Percentiles rank a stretch among this genome's conserved stretches.
phyloP scores from a whole-genome alignment of 306 rosid species.

The Morella rubra region DNA sequence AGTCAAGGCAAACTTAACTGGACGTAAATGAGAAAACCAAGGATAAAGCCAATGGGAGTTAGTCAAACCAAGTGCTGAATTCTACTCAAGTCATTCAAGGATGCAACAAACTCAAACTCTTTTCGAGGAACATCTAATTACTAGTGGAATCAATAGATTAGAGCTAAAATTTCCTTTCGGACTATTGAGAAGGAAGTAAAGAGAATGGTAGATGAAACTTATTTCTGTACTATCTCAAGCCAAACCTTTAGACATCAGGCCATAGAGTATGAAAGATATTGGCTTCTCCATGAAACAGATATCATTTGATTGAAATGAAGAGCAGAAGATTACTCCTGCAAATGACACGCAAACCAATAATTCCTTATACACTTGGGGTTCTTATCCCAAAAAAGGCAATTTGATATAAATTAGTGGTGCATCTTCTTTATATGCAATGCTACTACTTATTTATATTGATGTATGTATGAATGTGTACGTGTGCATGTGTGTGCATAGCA shows the following conservation, averaged over 20 bases:
- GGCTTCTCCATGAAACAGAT: conserved; percentile 12
- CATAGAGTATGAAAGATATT: background rate
- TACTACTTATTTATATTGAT: too few species aligned
- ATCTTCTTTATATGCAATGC: too few species aligned
- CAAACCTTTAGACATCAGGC: conserved; percentile 14
- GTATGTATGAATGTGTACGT: too few species aligned
- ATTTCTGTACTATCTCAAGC: conserved; percentile 17
- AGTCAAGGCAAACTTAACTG: conserved; percentile 7
- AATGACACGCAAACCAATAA: background rate
- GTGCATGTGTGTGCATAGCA: too few species aligned
- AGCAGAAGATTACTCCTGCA: background rate
- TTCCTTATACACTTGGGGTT: background rate
- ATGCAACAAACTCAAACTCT: background rate
- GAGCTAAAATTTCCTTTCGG: background rate
- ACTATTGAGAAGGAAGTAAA: background rate
- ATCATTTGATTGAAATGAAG: background rate
- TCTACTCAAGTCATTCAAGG: background rate
- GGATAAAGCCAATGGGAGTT: background rate
- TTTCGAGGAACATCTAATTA: background rate
- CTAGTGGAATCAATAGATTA: background rate
- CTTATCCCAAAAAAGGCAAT: background rate
- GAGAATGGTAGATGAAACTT: background rate
- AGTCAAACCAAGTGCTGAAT: background rate
- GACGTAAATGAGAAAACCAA: conserved; percentile 3
- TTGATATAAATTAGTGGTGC: too few species aligned